These are phyloP conservation scores for Gnomoniopsis smithogilvyi DNA, from an alignment of 2,329 filamentous ascomycete genomes.

Conservation along the genomic window DNA sequence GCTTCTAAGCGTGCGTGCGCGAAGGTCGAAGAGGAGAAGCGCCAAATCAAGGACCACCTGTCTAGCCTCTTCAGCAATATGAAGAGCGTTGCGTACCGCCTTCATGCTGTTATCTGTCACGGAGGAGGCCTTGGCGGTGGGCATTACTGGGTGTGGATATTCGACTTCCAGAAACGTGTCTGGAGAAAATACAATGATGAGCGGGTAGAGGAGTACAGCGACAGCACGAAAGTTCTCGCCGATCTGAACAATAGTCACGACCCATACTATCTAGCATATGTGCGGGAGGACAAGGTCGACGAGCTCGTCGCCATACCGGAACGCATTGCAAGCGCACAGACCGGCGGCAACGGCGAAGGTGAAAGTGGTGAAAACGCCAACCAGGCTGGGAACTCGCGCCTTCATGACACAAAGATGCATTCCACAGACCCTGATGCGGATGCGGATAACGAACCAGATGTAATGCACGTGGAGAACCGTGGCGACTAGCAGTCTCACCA, in stretches of 20 bases:
- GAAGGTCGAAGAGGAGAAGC: constrained; percentile 6
- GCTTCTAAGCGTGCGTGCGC: constrained; percentile 9
- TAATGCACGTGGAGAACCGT: constrained; percentile 7
- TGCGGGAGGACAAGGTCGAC: constrained; percentile 26
- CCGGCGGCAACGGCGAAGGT: neutral
- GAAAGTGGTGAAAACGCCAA: neutral
- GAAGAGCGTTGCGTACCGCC: constrained; percentile 67
- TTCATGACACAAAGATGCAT: neutral
- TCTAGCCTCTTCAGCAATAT: constrained; percentile 59
- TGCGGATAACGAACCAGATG: neutral
- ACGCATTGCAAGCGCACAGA: neutral
- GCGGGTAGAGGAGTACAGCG: constrained; percentile 65
- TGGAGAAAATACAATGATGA: constrained; percentile 97
- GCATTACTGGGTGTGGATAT: constrained; percentile 97
- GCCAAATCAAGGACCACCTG: constrained; percentile 26
- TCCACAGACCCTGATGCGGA: neutral
- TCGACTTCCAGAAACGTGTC: constrained; percentile 74
- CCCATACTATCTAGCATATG: constrained; percentile 46
- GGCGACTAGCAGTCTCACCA: neutral
- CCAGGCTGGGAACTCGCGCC: neutral
- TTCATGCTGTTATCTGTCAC: constrained; percentile 94
- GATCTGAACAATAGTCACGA: constrained; percentile 67
- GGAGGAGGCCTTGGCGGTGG: constrained; percentile 70
- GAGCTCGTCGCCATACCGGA: constrained; percentile 26
- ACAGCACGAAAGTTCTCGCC: constrained; percentile 66